Conservation (phyloP, 345 rosid genomes). For the Laguncularia racemosa region DNA sequence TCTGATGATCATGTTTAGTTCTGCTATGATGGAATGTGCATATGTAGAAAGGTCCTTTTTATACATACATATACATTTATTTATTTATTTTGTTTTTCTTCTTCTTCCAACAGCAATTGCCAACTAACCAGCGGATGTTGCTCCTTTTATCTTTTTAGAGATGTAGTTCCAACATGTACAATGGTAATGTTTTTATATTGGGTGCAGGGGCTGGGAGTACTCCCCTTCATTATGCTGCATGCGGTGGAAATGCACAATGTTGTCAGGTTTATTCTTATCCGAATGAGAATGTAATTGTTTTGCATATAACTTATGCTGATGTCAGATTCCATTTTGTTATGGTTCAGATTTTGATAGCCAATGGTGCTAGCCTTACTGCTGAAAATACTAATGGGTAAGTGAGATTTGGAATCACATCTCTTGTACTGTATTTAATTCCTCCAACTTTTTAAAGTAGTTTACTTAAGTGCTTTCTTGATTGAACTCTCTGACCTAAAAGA, state of each 20-base stretch:
- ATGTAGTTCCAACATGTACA: no score
- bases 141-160: no score
- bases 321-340: slow-evolving; percentile 3
- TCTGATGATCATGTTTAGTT: no score
- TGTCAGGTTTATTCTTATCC: slow-evolving; percentile 56
- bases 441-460: background rate
- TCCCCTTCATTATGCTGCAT: slow-evolving; percentile 92
- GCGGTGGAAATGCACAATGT: slow-evolving; percentile 91
- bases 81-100: no score
- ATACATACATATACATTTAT: no score
- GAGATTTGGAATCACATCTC: no score
- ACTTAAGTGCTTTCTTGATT: background rate
- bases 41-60: no score
- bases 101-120: no score
- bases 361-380: slow-evolving; percentile 66
- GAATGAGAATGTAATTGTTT: background rate
- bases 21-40: no score
- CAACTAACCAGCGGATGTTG: no score
- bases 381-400: slow-evolving; percentile 75
- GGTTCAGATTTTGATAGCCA: slow-evolving; percentile 68
- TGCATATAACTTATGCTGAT: background rate
- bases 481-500: background rate
- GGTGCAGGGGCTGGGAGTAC: slow-evolving; percentile 91
- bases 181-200: background rate
- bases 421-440: background rate